Evolutionary conservation across 2,329 filamentous ascomycete species (phyloP).

Genomic region (Parafenestella ontariensis): DNA sequence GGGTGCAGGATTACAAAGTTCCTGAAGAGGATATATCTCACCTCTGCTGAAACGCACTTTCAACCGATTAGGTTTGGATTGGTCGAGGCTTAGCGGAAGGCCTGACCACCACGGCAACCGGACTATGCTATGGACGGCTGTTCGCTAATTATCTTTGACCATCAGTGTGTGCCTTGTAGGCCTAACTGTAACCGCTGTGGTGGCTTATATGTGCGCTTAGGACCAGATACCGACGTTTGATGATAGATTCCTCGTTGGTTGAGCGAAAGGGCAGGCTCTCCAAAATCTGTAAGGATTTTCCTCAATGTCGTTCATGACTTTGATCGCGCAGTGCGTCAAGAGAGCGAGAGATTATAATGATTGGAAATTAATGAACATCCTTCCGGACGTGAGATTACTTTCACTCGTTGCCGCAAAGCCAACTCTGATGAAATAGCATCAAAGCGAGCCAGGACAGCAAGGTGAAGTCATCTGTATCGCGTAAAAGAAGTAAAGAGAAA

Average conservation of each 20-base stretch:
- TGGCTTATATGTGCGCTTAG: background rate
- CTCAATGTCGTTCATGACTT: too few species aligned
- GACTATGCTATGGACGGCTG: background rate
- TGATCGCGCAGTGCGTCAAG: too few species aligned
- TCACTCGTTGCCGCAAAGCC: too few species aligned
- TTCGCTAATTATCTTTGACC: background rate
- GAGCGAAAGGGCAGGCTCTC: background rate
- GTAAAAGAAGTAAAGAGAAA: too few species aligned
- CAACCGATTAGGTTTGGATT: background rate
- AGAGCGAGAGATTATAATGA: too few species aligned
- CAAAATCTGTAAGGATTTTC: background rate
- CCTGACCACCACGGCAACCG: background rate
- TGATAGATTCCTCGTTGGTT: background rate
- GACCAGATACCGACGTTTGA: background rate
- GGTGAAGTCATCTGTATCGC: too few species aligned
- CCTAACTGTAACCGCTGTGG: background rate
- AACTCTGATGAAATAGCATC: too few species aligned
- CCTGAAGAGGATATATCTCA: background rate
- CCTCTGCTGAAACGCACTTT: conserved; percentile 1
- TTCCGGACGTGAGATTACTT: too few species aligned
- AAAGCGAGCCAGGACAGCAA: too few species aligned
- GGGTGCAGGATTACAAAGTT: background rate
- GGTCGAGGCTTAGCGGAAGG: background rate
- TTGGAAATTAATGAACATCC: too few species aligned
- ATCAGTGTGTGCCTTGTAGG: background rate